Evolutionary conservation across 306 rosid genomes (phyloP).

Genomic region (Sicyos baderoa): DNA sequence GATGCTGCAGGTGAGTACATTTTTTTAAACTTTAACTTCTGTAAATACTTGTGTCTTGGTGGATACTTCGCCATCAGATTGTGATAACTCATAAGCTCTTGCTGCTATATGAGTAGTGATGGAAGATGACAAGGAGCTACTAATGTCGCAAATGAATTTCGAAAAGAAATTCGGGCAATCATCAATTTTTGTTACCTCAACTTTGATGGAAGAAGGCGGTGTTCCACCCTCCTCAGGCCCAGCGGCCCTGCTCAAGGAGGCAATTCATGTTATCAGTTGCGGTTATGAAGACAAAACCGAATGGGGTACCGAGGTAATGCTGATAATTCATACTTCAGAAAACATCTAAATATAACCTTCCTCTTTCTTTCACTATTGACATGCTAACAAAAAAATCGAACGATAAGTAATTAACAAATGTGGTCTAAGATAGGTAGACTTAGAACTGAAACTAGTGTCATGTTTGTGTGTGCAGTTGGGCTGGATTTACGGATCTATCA

Average conservation of each 20-base stretch:
- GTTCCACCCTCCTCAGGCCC: constrained; percentile 71
- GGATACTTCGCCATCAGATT: background rate
- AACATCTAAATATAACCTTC: no score
- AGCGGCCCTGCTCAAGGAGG: constrained; percentile 79
- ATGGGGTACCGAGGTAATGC: constrained; percentile 86
- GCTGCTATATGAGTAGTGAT: constrained; percentile 31
- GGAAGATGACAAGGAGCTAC: constrained; percentile 67
- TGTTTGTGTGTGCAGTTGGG: constrained; percentile 57
- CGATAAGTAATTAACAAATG: no score
- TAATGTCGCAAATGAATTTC: constrained; percentile 88
- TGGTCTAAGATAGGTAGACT: background rate
- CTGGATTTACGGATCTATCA: constrained; percentile 92
- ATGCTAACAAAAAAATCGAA: no score
- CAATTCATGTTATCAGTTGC: constrained; percentile 80
- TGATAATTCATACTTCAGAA: no score
- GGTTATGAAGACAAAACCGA: constrained; percentile 97
- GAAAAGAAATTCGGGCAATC: constrained; percentile 92
- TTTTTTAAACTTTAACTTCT: no score
- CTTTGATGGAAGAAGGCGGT: constrained; percentile 80
- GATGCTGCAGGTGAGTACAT: constrained; percentile 38
- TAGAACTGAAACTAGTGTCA: constrained; percentile 7
- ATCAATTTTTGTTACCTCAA: constrained; percentile 85
- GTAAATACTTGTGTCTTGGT: background rate
- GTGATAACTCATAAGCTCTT: background rate
- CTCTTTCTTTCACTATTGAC: no score